Evolutionary conservation across 345 rosid species (phyloP).

Genomic region (Euphorbia pulcherrima): DNA sequence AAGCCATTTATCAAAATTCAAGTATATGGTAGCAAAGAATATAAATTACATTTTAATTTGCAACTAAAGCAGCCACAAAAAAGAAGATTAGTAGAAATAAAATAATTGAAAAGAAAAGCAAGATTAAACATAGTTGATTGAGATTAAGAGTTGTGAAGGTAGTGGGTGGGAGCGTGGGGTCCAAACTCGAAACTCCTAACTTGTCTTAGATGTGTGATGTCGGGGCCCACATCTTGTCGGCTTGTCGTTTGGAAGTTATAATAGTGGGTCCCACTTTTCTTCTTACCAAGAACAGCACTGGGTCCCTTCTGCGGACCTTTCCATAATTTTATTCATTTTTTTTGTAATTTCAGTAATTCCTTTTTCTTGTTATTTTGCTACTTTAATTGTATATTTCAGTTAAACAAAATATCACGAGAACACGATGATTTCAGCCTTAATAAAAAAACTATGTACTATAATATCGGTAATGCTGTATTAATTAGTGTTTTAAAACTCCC

Average conservation of each 20-base stretch:
- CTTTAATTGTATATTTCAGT: background rate
- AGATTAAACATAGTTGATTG: background rate
- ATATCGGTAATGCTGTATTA: no score
- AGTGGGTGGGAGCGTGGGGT: conserved; percentile 12
- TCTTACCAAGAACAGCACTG: no score
- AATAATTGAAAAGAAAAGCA: no score
- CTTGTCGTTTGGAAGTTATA: conserved; percentile 36
- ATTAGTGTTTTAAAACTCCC: no score
- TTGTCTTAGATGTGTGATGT: conserved; percentile 22
- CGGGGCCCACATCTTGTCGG: conserved; percentile 41
- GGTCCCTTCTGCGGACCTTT: background rate
- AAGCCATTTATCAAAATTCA: no score
- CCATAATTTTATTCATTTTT: no score
- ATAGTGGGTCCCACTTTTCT: conserved; percentile 14
- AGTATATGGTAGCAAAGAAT: no score
- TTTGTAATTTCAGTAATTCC: background rate
- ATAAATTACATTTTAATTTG: no score
- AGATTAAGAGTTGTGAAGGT: background rate
- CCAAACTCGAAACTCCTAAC: background rate
- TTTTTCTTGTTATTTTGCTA: background rate
- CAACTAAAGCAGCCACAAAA: no score
- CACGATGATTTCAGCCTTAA: conserved; percentile 4
- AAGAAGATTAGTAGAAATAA: no score
- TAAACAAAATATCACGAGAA: no score
- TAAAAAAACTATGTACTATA: no score